Conservation (phyloP, 2,329 filamentous ascomycete genomes). For the Sarocladiaceae sp. region DNA sequence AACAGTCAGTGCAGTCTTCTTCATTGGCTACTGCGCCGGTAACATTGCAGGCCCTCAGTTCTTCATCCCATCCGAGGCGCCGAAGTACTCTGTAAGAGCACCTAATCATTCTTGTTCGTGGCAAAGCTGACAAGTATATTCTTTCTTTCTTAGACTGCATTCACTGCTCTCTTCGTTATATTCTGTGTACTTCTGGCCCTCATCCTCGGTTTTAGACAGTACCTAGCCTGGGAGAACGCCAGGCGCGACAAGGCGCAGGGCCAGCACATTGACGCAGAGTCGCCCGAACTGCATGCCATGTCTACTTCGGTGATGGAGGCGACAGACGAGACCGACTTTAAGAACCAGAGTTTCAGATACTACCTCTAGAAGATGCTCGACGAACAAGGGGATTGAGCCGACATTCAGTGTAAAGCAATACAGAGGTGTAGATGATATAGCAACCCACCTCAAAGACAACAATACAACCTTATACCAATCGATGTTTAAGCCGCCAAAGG, state of each 20-base stretch:
- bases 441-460: no score
- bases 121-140: no score
- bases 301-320: neutral
- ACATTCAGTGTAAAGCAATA: no score
- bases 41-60: conserved; percentile 60
- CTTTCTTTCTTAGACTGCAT: neutral
- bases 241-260: neutral
- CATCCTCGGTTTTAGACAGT: neutral
- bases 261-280: neutral
- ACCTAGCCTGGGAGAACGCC: neutral
- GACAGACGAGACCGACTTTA: neutral
- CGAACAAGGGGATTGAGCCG: no score
- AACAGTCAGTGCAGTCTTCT: conserved; percentile 39
- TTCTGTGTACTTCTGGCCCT: neutral
- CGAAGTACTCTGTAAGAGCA: conserved; percentile 50
- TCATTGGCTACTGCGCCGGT: conserved; percentile 55
- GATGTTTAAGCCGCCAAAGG: no score
- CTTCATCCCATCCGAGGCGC: conserved; percentile 52
- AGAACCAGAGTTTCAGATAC: neutral
- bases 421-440: no score
- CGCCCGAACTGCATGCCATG: neutral
- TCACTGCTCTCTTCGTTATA: neutral
- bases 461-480: no score
- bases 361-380: neutral
- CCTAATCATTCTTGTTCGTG: no score